Conservation (phyloP, 805 yeast species). For the Saturnispora hagleri region DNA sequence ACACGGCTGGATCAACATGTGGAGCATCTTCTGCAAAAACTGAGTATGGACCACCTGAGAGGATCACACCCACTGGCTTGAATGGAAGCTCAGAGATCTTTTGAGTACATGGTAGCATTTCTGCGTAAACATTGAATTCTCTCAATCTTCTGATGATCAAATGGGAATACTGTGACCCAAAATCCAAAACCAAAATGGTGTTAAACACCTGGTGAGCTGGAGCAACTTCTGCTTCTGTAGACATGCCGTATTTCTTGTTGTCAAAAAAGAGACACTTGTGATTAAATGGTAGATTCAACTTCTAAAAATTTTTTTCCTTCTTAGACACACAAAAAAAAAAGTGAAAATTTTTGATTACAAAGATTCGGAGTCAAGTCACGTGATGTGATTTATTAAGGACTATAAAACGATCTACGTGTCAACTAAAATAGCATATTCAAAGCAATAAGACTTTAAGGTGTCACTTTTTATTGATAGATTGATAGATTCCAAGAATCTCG, state of each 20-base stretch:
- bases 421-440: too few relatives aligned
- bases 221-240: constrained; percentile 19
- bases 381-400: too few relatives aligned
- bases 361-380: constrained; percentile 1
- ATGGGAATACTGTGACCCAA: constrained; percentile 97
- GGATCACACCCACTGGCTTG: constrained; percentile 93
- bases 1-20: constrained; percentile 91
- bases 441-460: too few relatives aligned
- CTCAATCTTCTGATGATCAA: constrained; percentile 93
- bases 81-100: constrained; percentile 85
- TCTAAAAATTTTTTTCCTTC: background rate
- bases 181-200: constrained; percentile 94
- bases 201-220: constrained; percentile 86
- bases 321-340: background rate
- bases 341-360: background rate
- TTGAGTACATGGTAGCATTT: constrained; percentile 99
- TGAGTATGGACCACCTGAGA: constrained; percentile 97
- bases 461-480: too few relatives aligned
- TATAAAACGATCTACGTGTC: too few relatives aligned
- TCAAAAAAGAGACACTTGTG: background rate
- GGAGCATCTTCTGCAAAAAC: constrained; percentile 95
- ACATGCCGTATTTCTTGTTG: constrained; percentile 6
- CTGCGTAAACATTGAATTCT: constrained; percentile 97
- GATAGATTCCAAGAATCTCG: constrained; percentile 15
- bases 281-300: background rate